Evolutionary conservation across 2,329 filamentous ascomycete species (phyloP).

Genomic region (Fusarium tanahbumbuense): DNA sequence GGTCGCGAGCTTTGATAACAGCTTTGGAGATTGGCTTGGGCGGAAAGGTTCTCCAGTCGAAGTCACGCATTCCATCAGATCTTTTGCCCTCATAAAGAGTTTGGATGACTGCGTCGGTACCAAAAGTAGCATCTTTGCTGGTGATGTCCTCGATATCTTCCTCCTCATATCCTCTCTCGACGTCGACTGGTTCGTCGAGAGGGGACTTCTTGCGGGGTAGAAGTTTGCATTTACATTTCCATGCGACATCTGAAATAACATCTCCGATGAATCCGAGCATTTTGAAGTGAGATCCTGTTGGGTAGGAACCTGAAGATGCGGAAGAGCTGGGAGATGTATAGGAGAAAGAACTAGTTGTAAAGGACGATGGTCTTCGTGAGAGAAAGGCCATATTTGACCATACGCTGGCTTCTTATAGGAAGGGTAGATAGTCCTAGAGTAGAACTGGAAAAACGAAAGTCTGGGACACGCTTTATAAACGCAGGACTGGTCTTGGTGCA

Average conservation of each 20-base stretch:
- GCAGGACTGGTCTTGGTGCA: background rate
- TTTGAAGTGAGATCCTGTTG: background rate
- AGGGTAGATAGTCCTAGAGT: slow-evolving; percentile 7
- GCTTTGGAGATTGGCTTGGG: slow-evolving; percentile 57
- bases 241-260: slow-evolving; percentile 45
- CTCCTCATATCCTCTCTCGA: slow-evolving; percentile 28
- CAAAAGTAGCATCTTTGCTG: slow-evolving; percentile 46
- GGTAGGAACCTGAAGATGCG: background rate
- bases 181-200: slow-evolving; percentile 31
- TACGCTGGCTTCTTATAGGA: background rate
- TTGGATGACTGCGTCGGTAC: slow-evolving; percentile 50
- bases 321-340: background rate
- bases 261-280: slow-evolving; percentile 32
- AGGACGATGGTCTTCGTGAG: background rate
- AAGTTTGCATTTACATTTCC: slow-evolving; percentile 51
- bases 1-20: slow-evolving; percentile 51
- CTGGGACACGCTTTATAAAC: background rate
- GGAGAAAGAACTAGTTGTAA: background rate
- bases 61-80: slow-evolving; percentile 31
- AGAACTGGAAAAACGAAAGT: background rate
- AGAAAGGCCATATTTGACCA: slow-evolving; percentile 2
- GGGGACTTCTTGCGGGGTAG: slow-evolving; percentile 38
- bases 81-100: slow-evolving; percentile 55
- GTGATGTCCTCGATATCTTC: slow-evolving; percentile 21
- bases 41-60: slow-evolving; percentile 56